Base-by-base conservation (phyloP, 768 basidiomycete genomes). In the Boletus vermiculosoides region DNA sequence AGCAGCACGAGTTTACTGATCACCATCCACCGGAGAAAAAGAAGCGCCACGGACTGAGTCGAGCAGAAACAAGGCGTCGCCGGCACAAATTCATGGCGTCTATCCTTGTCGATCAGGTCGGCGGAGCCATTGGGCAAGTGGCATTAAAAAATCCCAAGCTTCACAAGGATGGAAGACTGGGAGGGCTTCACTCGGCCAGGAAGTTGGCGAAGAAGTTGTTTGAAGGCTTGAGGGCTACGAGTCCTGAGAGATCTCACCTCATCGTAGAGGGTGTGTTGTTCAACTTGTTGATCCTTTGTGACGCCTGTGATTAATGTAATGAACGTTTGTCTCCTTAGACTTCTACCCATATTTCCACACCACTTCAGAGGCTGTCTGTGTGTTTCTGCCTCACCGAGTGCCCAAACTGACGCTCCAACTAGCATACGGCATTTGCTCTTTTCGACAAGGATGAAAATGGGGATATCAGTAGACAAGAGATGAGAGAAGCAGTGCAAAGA, bases 361-460 rank as follows among this genome's bases (percentile, higher is more conserved):
- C 0, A 82, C 82, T 31, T 74, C 80, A n/a, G 90, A 92, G 64
- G 90, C 90, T 33, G 86, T 88, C 45, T 54, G 67, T 62, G 28
- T 37, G 45, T 44, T 33, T 52, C 49, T 52, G 25, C 45, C 5
- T 1, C 10, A 12, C 7, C 4, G 10, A 16, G 22, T 33, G 11
- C 31, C 20, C 22, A 48, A 34, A 33, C 46, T 54, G n/a, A 63
- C n/a, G 23, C 15, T 33, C 51, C 52, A 23, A 47, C 9, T 65
- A 88, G 84, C 81, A 86, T 55, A 82, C 80, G 28, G 87, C 86
- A 11, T 92, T 91, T 60, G 73, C 76, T 13, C 59, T 90, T 7
- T 91, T 91, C 58, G 90, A 92, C 66, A 87, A 85, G 66, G 90
- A 91, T 67, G 84, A 80, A n/a, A 92, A 92, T 64, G 90, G 89